phyloP scores from a whole-genome alignment of 1,139 yeast species.

The Saccharomycopsis hybrid region DNA sequence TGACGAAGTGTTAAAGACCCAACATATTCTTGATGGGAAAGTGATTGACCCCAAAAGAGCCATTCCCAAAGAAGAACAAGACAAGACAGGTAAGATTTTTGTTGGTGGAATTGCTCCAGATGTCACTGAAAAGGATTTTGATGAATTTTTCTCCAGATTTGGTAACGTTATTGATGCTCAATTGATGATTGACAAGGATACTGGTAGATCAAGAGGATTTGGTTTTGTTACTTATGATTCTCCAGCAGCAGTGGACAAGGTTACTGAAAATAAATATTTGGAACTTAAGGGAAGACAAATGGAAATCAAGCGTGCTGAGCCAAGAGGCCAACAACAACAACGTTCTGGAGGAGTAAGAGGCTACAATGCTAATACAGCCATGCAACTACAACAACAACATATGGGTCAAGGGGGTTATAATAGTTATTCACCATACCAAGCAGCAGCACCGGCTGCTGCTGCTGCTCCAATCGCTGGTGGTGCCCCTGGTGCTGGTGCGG shows the following conservation, averaged over 20 bases:
- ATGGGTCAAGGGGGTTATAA: slow-evolving; percentile 21
- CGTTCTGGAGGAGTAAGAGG: slow-evolving; percentile 30
- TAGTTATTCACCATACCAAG: slow-evolving; percentile 21
- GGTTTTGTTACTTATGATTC: slow-evolving; percentile 96
- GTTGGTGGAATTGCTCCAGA: slow-evolving; percentile 98
- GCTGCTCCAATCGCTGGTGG: slow-evolving; percentile 9
- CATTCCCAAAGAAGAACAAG: slow-evolving; percentile 97
- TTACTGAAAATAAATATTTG: slow-evolving; percentile 75
- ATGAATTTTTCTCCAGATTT: slow-evolving; percentile 79
- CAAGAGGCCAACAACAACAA: slow-evolving; percentile 58
- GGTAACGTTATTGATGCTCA: slow-evolving; percentile 96
- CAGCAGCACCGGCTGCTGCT: slow-evolving; percentile 19
- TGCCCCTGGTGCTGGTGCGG: slow-evolving; percentile 1
- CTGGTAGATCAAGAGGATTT: slow-evolving; percentile 96
- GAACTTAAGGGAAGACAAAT: slow-evolving; percentile 84
- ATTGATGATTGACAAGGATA: slow-evolving; percentile 94
- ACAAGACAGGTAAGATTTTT: slow-evolving; percentile 92
- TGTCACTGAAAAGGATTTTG: slow-evolving; percentile 88
- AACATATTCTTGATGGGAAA: slow-evolving; percentile 91
- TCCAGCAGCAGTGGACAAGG: slow-evolving; percentile 91
- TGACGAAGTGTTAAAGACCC: slow-evolving; percentile 79
- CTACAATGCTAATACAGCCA: slow-evolving; percentile 24
- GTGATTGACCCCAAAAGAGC: slow-evolving; percentile 98
- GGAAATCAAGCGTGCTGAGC: slow-evolving; percentile 98
- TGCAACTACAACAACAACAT: slow-evolving; percentile 23